Evolutionary conservation across 2,329 filamentous ascomycete genomes (phyloP).

Genomic region (Lasiodiplodia theobromae): DNA sequence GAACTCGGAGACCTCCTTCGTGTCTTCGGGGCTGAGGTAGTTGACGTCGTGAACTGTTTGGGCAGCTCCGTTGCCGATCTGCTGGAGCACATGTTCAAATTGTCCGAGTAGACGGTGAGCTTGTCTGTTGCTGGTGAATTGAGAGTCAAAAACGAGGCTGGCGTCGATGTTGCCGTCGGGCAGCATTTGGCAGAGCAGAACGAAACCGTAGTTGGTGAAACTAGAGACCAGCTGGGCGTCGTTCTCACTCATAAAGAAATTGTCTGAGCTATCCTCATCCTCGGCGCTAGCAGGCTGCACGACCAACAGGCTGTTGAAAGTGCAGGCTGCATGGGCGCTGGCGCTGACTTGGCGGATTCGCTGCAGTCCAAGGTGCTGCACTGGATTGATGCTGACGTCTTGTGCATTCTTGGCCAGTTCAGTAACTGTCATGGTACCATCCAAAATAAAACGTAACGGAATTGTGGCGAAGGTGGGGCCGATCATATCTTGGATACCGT

Average conservation of each 20-base stretch:
- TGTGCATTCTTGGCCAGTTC: constrained; percentile 33
- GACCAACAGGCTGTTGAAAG: constrained; percentile 22
- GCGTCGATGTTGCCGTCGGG: constrained; percentile 1
- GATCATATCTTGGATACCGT: constrained; percentile 43
- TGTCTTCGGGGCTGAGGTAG: not conserved
- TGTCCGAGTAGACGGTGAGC: not conserved
- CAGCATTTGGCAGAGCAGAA: constrained; percentile 1
- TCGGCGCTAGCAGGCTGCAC: constrained; percentile 8
- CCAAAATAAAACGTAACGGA: constrained; percentile 44
- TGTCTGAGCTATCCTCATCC: constrained; percentile 3
- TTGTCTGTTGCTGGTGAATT: not conserved
- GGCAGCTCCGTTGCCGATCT: not conserved
- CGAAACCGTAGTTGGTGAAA: constrained; percentile 5
- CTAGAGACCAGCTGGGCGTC: constrained; percentile 32
- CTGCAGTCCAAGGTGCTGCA: constrained; percentile 40
- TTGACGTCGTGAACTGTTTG: not conserved
- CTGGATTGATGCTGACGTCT: not conserved
- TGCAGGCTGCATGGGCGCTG: constrained; percentile 39
- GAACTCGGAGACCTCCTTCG: not conserved
- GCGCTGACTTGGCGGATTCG: constrained; percentile 48
- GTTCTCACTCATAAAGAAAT: constrained; percentile 24
- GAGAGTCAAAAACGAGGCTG: not conserved
- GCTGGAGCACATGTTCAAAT: not conserved
- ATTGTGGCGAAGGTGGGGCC: constrained; percentile 51
- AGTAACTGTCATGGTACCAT: constrained; percentile 37